A percentile compares a stretch with the other conserved stretches of the same genome.
phyloP scores from a whole-genome alignment of 768 basidiomycete genomes.

The Brasilioporus rufonigricans region DNA sequence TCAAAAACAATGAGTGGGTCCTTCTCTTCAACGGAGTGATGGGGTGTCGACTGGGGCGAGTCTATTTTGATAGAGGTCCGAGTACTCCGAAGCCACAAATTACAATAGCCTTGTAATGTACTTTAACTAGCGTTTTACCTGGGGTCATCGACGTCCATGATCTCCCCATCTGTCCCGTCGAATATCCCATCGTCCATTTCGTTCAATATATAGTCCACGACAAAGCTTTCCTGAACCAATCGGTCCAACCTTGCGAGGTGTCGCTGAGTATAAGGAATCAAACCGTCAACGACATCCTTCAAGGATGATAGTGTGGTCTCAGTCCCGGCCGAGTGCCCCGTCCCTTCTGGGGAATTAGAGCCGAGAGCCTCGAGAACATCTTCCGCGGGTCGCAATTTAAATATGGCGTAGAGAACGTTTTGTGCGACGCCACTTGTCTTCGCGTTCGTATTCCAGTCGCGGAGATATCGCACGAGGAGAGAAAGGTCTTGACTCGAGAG shows the following conservation, averaged over 20 bases:
- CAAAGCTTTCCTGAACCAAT: conserved; percentile 91
- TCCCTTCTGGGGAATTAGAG: conserved; percentile 15
- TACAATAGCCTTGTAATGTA: conserved; percentile 7
- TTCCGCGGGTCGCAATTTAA: conserved; percentile 74
- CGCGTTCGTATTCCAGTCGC: conserved; percentile 96
- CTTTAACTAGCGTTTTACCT: conserved; percentile 10
- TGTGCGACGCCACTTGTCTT: conserved; percentile 86
- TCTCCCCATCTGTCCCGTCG: conserved; percentile 42
- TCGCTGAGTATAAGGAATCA: conserved; percentile 93
- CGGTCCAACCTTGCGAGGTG: conserved; percentile 84
- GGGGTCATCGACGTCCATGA: conserved; percentile 40
- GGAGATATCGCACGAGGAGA: conserved; percentile 74
- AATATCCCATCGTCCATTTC: conserved; percentile 87
- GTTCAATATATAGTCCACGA: conserved; percentile 84
- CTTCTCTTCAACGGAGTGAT: conserved; percentile 71
- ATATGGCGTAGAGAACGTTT: conserved; percentile 71
- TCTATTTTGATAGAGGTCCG: conserved; percentile 1
- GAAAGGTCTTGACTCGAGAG: conserved; percentile 73
- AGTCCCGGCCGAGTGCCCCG: conserved; percentile 17
- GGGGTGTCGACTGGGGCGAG: conserved; percentile 59
- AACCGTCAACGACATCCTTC: conserved; percentile 77
- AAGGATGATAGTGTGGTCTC: conserved; percentile 34
- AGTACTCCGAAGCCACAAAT: neutral
- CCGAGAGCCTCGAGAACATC: conserved; percentile 69
- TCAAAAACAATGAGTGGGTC: conserved; percentile 59